Base-by-base conservation (phyloP, 2,329 filamentous ascomycete genomes). In the Sarocladium brachiariae region DNA sequence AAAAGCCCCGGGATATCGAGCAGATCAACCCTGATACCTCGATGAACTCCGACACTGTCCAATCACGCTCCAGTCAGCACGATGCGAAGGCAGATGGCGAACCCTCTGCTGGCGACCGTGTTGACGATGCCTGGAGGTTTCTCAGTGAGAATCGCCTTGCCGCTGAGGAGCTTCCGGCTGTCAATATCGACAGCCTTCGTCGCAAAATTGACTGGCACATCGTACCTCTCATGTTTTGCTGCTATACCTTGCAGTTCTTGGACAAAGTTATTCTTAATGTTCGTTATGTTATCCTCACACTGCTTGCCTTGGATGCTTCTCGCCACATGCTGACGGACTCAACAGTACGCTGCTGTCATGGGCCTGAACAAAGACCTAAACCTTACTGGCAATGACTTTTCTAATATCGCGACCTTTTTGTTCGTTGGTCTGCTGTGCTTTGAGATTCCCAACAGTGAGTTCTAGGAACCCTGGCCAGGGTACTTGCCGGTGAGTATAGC, bases 211-310 rank as follows among this genome's bases (percentile, higher is more conserved):
- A 84, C 58, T 76, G 68, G 66, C 74, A 70, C 46, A 78, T 84
- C 50, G 69, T 84, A 30, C 80, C 80, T 0, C 68, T 83, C 50
- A 81, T 83, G 76, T 82, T 83, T 53, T 63, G 71, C 39, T 78
- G 74, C 58, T 84, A 84, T 58, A 75, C 75, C n/a, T 71, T 83
- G 65, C 79, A 83, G 58, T 82, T 82, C 56, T 67, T 83, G 39
- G 81, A 84, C 67, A 84, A 84, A 64, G 76, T 83, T 53, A 73
- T 80, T 24, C 71, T 83, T 39, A 84, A 84, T 57, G 78, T 81
- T 49, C 59, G 75, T 66, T 14, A 30, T 31, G 7, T 27, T 25
- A 47, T 16, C 3, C n/a, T n/a, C n/a, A n/a, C n/a, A n/a, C n/a
- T n/a, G n/a, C n/a, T 7, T 30, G 27, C 27, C 27, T 13, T 30